phyloP scores from a whole-genome alignment of 2,329 filamentous ascomycete genomes.

The Aspergillus fumigatus region DNA sequence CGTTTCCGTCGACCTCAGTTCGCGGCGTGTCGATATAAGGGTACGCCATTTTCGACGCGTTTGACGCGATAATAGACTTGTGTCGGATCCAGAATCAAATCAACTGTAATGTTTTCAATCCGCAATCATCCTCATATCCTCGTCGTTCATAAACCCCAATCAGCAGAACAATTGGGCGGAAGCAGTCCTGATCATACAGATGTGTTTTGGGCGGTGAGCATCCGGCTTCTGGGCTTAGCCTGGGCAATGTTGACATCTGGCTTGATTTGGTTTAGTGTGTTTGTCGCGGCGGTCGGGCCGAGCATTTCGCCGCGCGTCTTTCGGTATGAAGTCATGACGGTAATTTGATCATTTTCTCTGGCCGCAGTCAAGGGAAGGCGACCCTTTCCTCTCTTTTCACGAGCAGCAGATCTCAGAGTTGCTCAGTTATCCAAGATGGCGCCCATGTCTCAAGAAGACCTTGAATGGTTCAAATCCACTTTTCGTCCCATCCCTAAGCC shows the following conservation, averaged over 20 bases:
- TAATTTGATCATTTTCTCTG: slow-evolving; percentile 11
- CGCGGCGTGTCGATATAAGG: slow-evolving; percentile 79
- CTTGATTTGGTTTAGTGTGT: slow-evolving; percentile 28
- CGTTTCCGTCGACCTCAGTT: slow-evolving; percentile 73
- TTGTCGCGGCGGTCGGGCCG: slow-evolving; percentile 17
- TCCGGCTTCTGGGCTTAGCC: slow-evolving; percentile 9
- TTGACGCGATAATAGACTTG: slow-evolving; percentile 11
- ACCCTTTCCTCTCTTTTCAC: neutral
- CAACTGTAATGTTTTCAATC: slow-evolving; percentile 14
- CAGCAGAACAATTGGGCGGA: slow-evolving; percentile 4
- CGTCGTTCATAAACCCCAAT: neutral
- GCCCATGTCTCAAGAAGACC: slow-evolving; percentile 49
- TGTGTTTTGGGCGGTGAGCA: slow-evolving; percentile 33
- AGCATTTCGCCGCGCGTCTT: slow-evolving; percentile 22
- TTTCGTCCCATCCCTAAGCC: slow-evolving; percentile 62
- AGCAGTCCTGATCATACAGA: slow-evolving; percentile 11
- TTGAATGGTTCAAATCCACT: slow-evolving; percentile 63
- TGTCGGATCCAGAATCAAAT: neutral
- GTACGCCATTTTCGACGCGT: slow-evolving; percentile 54
- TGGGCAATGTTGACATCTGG: slow-evolving; percentile 40
- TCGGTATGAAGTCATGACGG: slow-evolving; percentile 32
- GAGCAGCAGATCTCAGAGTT: neutral
- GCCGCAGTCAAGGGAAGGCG: neutral
- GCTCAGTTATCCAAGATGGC: slow-evolving; percentile 29
- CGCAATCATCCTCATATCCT: slow-evolving; percentile 23